Base-by-base conservation (phyloP, 192 early-diverging fungal species). In the Entophlyctis luteolus region DNA sequence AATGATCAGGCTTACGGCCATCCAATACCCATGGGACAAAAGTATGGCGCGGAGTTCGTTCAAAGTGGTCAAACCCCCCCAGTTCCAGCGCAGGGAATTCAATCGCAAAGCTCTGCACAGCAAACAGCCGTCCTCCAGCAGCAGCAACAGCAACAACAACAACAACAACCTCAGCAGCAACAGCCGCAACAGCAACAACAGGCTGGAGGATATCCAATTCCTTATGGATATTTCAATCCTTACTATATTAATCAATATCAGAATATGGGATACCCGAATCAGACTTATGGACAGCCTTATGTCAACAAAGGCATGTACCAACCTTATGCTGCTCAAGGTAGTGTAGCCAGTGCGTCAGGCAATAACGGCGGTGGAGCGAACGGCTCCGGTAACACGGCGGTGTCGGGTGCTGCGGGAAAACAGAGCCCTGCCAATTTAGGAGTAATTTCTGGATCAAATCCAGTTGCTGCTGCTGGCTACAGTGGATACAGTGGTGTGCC, bases 251-350 rank as follows among this genome's bases (percentile, higher is more conserved):
- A 86, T 82, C 86, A 84, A 62, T 87, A 83, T 31, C 81, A 79
- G 31, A 72, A 70, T 59, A 77, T 80, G 53, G 86, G 82, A 23
- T 93, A 93, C 75, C 89, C 90, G 63, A 86, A 87, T 71, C 89
- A 88, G 1, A 82, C 82, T 5, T 96, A 92, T 73, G 91, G 88
- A 18, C 92, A 93, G 74, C 92, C 89, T 8, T 93, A 91, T 70
- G 83, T 93, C 75, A 93, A 91, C 80, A 93, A 96, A 83, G 84
- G 78, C 34, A 87, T 92, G 82, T 96, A 93, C 62, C 91, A 91
- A 18, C 89, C 90, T 86, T 92, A 42, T 42, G 39, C 10, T n/a
- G 39, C 39, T 42, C n/a, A 8, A 42, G 39, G 10, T 12, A n/a
- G 39, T 12, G 39, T 42, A 42, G 39, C 39, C n/a, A 49, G 31